These are phyloP conservation scores for Lunasporangiospora selenospora DNA, from an alignment of 192 early-diverging fungal genomes.

Conservation along the genomic window DNA sequence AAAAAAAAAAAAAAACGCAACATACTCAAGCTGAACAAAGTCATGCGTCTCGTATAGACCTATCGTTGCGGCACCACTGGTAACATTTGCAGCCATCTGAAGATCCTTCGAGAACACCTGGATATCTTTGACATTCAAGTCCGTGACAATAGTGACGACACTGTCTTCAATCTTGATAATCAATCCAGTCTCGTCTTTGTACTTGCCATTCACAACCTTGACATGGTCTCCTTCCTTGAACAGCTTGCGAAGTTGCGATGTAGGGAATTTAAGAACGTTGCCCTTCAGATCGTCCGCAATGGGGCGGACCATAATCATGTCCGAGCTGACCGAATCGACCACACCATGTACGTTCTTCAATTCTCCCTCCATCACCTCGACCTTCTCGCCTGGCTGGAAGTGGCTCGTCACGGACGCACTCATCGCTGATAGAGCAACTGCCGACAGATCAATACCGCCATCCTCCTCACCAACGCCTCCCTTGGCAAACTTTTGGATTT, in stretches of 20 bases:
- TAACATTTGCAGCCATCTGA: slow-evolving; percentile 75
- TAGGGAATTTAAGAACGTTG: slow-evolving; percentile 57
- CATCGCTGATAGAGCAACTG: slow-evolving; percentile 54
- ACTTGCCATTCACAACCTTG: slow-evolving; percentile 87
- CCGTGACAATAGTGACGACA: slow-evolving; percentile 80
- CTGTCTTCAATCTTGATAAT: slow-evolving; percentile 85
- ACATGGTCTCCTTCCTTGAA: slow-evolving; percentile 95
- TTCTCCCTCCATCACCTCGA: slow-evolving; percentile 88
- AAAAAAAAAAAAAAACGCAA: slow-evolving; percentile 5
- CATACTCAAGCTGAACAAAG: slow-evolving; percentile 80
- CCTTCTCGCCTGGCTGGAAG: slow-evolving; percentile 82
- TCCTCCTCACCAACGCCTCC: slow-evolving; percentile 76
- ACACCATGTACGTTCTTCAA: slow-evolving; percentile 78
- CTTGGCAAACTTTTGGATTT: slow-evolving; percentile 83
- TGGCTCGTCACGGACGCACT: slow-evolving; percentile 57
- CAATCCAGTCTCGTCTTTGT: slow-evolving; percentile 87
- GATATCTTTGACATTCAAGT: slow-evolving; percentile 73
- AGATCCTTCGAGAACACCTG: slow-evolving; percentile 92
- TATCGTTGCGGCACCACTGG: slow-evolving; percentile 59
- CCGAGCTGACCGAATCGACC: slow-evolving; percentile 77
- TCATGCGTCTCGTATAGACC: slow-evolving; percentile 89
- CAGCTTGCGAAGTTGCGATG: slow-evolving; percentile 85
- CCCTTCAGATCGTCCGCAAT: slow-evolving; percentile 62
- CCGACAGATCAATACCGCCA: slow-evolving; percentile 60
- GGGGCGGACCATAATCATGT: slow-evolving; percentile 73